Evolutionary conservation across 306 rosid species (phyloP).

Genomic region (Lathyrus aphaca): DNA sequence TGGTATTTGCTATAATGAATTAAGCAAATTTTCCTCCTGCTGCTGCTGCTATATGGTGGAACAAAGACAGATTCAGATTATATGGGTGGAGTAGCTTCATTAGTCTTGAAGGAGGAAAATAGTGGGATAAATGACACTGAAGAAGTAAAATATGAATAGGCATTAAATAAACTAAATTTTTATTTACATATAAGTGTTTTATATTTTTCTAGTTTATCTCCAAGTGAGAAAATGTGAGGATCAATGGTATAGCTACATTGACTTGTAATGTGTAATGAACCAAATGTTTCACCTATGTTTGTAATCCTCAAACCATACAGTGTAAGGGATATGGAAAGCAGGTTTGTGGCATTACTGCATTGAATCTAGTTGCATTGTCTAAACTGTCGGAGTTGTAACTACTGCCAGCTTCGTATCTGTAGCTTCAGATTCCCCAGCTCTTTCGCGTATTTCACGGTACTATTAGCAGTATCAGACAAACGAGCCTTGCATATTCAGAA

Average conservation of each 20-base stretch:
- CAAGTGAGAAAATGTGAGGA: not conserved
- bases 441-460: conserved; percentile 78
- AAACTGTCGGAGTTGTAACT: conserved; percentile 73
- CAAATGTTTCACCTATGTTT: conserved; percentile 14
- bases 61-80: no score
- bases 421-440: conserved; percentile 48
- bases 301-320: conserved; percentile 28
- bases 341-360: conserved; percentile 31
- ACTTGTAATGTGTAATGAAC: conserved; percentile 2
- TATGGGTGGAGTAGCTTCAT: conserved; percentile 24
- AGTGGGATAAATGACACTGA: conserved; percentile 5
- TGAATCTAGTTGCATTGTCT: conserved; percentile 66
- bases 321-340: not conserved
- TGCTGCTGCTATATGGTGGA: no score
- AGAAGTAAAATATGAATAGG: not conserved
- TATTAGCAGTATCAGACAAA: no score
- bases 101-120: not conserved
- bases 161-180: conserved; percentile 6
- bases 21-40: conserved; percentile 47
- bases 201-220: conserved; percentile 28
- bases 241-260: conserved; percentile 13
- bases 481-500: no score
- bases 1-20: conserved; percentile 69
- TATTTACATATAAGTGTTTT: conserved; percentile 34
- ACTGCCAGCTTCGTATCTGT: conserved; percentile 54